phyloP scores from a whole-genome alignment of 2,329 filamentous ascomycete species.

The Fusarium metavorans region DNA sequence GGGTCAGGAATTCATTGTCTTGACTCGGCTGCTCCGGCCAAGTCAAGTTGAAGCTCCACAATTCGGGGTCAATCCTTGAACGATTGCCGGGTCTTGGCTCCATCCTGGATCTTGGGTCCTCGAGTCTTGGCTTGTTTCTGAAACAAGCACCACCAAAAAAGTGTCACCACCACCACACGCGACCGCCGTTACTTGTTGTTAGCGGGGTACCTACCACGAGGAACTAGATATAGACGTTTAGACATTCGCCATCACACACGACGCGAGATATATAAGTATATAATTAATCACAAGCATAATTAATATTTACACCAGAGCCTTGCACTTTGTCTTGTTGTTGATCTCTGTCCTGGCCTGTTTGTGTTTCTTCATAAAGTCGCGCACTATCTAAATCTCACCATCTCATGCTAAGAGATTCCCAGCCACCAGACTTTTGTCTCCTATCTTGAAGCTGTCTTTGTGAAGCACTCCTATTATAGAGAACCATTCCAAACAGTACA shows the following conservation, averaged over 20 bases:
- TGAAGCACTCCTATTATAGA: not conserved
- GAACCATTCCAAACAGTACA: not conserved
- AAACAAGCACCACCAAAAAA: conserved; percentile 28
- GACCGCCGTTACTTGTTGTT: conserved; percentile 43
- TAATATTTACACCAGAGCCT: not conserved
- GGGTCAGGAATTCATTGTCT: conserved; percentile 4
- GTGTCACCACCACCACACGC: conserved; percentile 19
- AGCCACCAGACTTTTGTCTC: conserved; percentile 42
- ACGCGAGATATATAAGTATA: conserved; percentile 11
- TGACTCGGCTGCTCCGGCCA: not conserved
- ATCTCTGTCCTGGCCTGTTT: not conserved
- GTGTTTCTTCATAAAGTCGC: conserved; percentile 12
- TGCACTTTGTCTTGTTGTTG: not conserved
- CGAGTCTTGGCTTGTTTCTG: conserved; percentile 28
- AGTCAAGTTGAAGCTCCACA: conserved; percentile 14
- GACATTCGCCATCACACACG: conserved; percentile 1
- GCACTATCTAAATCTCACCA: conserved; percentile 44
- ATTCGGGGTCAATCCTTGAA: conserved; percentile 21
- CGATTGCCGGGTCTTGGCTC: conserved; percentile 36
- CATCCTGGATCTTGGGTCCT: conserved; percentile 4
- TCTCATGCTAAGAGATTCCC: conserved; percentile 20
- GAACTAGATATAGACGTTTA: conserved; percentile 5
- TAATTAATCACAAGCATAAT: conserved; percentile 17
- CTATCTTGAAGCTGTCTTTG: not conserved
- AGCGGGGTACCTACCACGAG: conserved; percentile 39